A percentile compares a stretch with the other conserved stretches of the same genome.
Conservation (phyloP, 225 moss, liverwort and hornwort species). For the Pseudoscleropodium purum region DNA sequence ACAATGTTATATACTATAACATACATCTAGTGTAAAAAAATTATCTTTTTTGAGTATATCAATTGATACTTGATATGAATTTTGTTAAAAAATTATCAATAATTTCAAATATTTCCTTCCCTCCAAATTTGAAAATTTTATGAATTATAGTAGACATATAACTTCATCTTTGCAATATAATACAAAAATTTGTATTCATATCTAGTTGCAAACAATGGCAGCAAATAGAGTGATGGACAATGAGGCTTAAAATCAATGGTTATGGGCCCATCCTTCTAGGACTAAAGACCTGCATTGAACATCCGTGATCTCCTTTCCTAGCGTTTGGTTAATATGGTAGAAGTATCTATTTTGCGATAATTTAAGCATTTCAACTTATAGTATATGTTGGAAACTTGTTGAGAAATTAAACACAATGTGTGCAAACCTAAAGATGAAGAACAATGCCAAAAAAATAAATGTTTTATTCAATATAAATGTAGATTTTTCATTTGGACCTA, state of each 20-base stretch:
- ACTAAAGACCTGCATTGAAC: neutral
- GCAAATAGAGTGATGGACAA: rapidly evolving
- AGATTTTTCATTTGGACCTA: too few species aligned
- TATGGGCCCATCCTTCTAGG: neutral
- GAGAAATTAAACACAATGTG: too few species aligned
- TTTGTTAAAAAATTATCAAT: neutral
- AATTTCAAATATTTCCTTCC: neutral
- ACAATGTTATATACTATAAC: neutral
- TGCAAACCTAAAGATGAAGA: too few species aligned
- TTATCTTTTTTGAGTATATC: neutral
- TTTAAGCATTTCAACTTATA: too few species aligned
- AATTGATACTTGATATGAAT: neutral
- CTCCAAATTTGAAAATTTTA: neutral
- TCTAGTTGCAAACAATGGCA: neutral
- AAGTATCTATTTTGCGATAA: too few species aligned
- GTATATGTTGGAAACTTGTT: too few species aligned
- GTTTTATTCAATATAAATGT: too few species aligned
- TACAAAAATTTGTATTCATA: neutral
- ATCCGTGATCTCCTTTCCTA: neutral
- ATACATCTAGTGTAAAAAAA: neutral
- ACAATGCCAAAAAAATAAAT: too few species aligned
- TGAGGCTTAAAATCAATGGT: too few species aligned
- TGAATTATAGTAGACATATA: neutral
- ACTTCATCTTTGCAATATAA: neutral
- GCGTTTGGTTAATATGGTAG: neutral